Evolutionary conservation across 345 rosid genomes (phyloP).

Genomic region (Eucalyptus sp.): DNA sequence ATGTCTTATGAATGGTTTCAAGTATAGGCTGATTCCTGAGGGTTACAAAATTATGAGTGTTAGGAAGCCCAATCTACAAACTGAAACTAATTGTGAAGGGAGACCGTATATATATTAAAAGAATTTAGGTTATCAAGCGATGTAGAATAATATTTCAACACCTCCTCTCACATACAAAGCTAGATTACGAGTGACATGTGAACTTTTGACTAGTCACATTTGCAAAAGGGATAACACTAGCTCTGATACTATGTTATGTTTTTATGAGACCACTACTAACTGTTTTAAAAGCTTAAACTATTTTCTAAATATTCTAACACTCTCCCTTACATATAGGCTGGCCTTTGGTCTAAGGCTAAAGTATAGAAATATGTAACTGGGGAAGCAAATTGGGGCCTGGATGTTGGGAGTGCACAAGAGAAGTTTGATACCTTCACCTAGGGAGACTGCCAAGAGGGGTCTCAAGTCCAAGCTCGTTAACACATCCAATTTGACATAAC

Average conservation of each 20-base stretch:
- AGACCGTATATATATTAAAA: background rate
- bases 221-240: no score
- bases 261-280: no score
- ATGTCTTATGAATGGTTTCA: background rate
- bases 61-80: background rate
- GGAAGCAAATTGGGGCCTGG: no score
- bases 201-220: background rate
- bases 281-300: no score
- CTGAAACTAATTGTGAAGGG: background rate
- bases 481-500: no score
- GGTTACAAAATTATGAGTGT: background rate
- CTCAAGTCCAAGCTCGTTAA: no score
- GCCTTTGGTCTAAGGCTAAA: no score
- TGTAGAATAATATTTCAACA: background rate
- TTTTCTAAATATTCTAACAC: no score
- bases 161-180: background rate
- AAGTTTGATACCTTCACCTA: no score
- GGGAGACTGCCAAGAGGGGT: no score
- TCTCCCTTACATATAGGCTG: no score
- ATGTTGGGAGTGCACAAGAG: accelerated
- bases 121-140: background rate
- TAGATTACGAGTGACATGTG: background rate
- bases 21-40: background rate
- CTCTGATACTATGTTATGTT: background rate
- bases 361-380: no score